Evolutionary conservation across 2,329 filamentous ascomycete genomes (phyloP), one percentile per base, ranked within the genome.

Genomic region (Sclerotinia borealis): DNA sequence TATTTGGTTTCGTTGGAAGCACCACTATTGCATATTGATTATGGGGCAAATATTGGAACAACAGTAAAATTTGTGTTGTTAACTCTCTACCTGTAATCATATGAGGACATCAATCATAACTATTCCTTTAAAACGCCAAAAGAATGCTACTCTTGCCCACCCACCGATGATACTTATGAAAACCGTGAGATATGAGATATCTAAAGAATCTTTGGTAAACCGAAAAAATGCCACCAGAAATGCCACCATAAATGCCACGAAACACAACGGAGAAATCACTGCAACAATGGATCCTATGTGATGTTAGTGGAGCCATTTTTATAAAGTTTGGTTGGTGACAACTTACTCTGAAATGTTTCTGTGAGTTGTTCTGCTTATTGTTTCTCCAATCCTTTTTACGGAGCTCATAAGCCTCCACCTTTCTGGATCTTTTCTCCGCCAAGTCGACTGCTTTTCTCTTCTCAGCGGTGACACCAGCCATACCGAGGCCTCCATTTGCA

Each of bases 391-490:
- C 83, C 70, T 87, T 87, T 67, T 82, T 81, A 72, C 83, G 85
- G 67, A 82, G 79, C 34, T 84, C 81, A 59, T 84, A 80, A 67
- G 88, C 81, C 69, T 87, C 85, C 63, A 84, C 79, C 72, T 86
- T 89, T 65, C 85, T 81, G 63, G 87, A 85, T 71, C 88, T 84
- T 76, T 88, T 86, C 76, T 93, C 90, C 10, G 84, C 81, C 52
- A 83, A 83, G 27, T 79, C 77, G 22, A 90, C 85, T 67, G 87
- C 85, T 59, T 83, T 83, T 79, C 88, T 93, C 80, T 91, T 90
- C 64, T 84, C 80, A n/a, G 89, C 88, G 7, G 85, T 86, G 8
- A 91, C 90, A 50, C 91, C 90, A 51, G 87, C 73, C 88, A 96
- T 90, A 49, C 92, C 92, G 36, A 83, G 74, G 36, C 85, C 88